Evolutionary conservation across 2,329 filamentous ascomycete genomes (phyloP), one percentile per base, ranked within the genome.

Genomic region (Aspergillus quadrilineatus): DNA sequence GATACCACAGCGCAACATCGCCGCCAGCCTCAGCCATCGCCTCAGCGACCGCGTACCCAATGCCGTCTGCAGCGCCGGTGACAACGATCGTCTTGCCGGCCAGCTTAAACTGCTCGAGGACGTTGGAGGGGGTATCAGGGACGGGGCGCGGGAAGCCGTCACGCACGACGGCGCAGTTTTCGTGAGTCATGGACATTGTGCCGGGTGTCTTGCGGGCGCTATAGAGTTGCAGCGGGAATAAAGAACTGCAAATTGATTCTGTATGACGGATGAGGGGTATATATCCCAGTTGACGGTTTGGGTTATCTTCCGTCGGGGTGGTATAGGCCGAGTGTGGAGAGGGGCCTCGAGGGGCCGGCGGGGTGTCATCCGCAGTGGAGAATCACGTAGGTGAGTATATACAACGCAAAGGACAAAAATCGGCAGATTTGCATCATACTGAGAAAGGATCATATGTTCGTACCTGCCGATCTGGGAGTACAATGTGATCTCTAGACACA

Each of bases 11-110:
- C 5, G 70, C 79, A 22, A 81, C 73, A 44, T 75, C 49, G 0
- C 69, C 78, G 0, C 72, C 71, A 0, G 78, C 78, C 53, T 81
- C 79, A 1, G 77, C 77, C 67, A 79, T 75, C 1, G 72, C 76
- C 54, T 81, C 75, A 0, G 76, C 70, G 4, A 79, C 77, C 0
- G 79, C 71, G 43, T 70, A 65, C 0, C 79, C 79, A 41, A 81
- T 75, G 0, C 79, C 79, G 41, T 79, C 77, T 0, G 76, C 73
- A 0, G 77, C 78, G 4, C 79, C 79, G 0, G 70, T 80, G 1
- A 81, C 67, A n/a, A 75, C 72, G 0, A 75, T 73, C 1, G 68
- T 65, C 51, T 53, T 79, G 7, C 72, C 77, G 4, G 63, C 69
- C 63, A 81, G 66, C 12, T 65, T 67, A 46, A 81, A 70, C 49